phyloP scores from a whole-genome alignment of 2,329 filamentous ascomycete genomes.

The Trichoderma koningiopsis region DNA sequence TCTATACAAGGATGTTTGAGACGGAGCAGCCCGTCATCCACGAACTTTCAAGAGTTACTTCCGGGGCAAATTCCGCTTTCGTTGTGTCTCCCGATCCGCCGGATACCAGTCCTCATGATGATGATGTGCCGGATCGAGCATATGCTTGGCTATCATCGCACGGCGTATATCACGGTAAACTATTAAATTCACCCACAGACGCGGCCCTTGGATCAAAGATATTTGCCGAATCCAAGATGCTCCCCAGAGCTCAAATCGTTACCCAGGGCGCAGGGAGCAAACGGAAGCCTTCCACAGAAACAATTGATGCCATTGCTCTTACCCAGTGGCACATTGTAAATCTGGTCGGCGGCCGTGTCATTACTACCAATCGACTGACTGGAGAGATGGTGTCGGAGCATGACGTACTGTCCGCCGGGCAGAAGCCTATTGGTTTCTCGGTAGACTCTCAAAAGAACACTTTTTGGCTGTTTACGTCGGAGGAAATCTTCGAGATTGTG shows the following conservation, averaged over 20 bases:
- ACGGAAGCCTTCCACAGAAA: constrained; percentile 67
- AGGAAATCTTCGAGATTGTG: constrained; percentile 92
- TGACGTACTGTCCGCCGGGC: constrained; percentile 75
- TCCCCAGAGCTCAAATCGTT: constrained; percentile 73
- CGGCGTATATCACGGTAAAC: constrained; percentile 83
- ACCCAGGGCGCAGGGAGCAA: constrained; percentile 66
- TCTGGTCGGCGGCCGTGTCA: constrained; percentile 78
- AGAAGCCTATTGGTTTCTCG: constrained; percentile 79
- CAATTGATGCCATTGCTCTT: constrained; percentile 77
- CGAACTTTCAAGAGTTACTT: constrained; percentile 64
- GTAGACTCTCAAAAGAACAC: constrained; percentile 94
- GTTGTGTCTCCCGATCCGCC: constrained; percentile 75
- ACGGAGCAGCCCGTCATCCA: constrained; percentile 77
- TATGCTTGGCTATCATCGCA: constrained; percentile 92
- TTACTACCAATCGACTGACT: constrained; percentile 85
- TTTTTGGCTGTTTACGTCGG: constrained; percentile 90
- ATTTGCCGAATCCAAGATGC: constrained; percentile 76
- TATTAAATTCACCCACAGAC: constrained; percentile 63
- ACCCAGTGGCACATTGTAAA: constrained; percentile 93
- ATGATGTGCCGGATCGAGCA: constrained; percentile 66
- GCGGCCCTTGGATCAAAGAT: constrained; percentile 70
- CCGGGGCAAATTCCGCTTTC: constrained; percentile 61
- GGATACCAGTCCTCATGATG: constrained; percentile 57
- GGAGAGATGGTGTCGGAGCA: constrained; percentile 87
- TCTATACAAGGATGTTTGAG: constrained; percentile 88